A percentile compares a stretch with the other conserved stretches of the same genome.
These are phyloP conservation scores for Malassezia japonica DNA, from an alignment of 1,284 basidiomycete genomes.

Conservation along the genomic window DNA sequence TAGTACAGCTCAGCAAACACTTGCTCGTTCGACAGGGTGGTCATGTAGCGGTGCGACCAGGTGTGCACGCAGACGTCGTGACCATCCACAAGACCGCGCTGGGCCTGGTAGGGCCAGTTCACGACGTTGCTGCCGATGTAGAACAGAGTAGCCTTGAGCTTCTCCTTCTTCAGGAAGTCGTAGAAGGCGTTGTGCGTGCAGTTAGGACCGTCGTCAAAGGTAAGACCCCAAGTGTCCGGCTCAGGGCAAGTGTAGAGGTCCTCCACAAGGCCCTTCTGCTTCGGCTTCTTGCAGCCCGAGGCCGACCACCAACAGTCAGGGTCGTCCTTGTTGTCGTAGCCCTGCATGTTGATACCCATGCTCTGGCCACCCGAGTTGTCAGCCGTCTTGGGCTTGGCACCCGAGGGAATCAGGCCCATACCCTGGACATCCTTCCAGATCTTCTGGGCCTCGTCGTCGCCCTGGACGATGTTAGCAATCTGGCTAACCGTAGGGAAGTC, in stretches of 20 bases:
- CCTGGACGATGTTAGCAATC: constrained; percentile 47
- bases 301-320: constrained; percentile 46
- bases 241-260: constrained; percentile 51
- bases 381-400: constrained; percentile 20
- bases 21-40: constrained; percentile 17
- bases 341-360: not conserved
- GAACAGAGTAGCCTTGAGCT: constrained; percentile 26
- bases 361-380: not conserved
- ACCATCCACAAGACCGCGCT: constrained; percentile 39
- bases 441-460: constrained; percentile 48
- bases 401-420: constrained; percentile 44
- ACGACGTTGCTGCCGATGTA: constrained; percentile 38
- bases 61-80: constrained; percentile 27
- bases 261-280: constrained; percentile 33
- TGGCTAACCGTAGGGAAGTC: not conserved
- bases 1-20: constrained; percentile 55
- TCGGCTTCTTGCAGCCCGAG: constrained; percentile 39
- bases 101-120: constrained; percentile 54
- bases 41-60: constrained; percentile 25
- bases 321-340: constrained; percentile 20
- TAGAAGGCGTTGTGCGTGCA: constrained; percentile 29
- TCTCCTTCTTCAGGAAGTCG: constrained; percentile 20
- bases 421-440: constrained; percentile 41
- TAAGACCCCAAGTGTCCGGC: constrained; percentile 47
- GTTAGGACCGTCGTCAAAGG: constrained; percentile 39